Base-by-base conservation (phyloP, 1,139 yeast genomes). In the Hansenula sp. region DNA sequence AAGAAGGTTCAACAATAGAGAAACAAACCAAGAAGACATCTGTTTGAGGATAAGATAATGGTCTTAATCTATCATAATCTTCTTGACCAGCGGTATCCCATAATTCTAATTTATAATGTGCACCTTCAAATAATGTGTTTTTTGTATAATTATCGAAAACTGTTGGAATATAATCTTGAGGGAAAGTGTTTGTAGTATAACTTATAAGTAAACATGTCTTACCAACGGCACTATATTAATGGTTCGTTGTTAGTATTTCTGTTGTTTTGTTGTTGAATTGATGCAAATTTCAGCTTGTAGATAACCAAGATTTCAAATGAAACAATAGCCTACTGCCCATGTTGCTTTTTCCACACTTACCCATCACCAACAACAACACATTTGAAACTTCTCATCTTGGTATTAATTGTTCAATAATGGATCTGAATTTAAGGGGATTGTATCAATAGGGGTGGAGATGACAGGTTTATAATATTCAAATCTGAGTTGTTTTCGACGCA, bases 1-100 rank as follows among this genome's bases (percentile, higher is more conserved):
- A 84, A 36, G 84, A 78, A 17, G 94, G 96, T 55, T 84, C 85
- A 41, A 86, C 85, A 11, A 90, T 82, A 13, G 96, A 85, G 66
- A 90, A 90, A 66, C 97, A 90, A 51, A 89, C 80, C 48, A 90
- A 68, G 60, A 90, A 90, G 37, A 90, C 85, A 57, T 89, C 96
- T 0, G 97, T 89, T 59, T 90, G 96, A 2, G 96, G 96, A 61
- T 90, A 90, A 17, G 95, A 85, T 51, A 90, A 71, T 5, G 97
- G 97, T 66, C 97, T 77, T 61, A 90, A 74, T 51, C 96, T 74
- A 64, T 90, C 96, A 65, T 90, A 90, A 63, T 90, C 97, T 59
- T 87, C 86, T 66, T 90, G 97, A 27, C 97, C 97, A 9, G 97
- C 97, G n/a, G 97, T 90, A 75, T 90, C 97, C 96, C 96, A 90